Conservation (phyloP, 192 early-diverging fungal species). For the Coemansia sp. region DNA sequence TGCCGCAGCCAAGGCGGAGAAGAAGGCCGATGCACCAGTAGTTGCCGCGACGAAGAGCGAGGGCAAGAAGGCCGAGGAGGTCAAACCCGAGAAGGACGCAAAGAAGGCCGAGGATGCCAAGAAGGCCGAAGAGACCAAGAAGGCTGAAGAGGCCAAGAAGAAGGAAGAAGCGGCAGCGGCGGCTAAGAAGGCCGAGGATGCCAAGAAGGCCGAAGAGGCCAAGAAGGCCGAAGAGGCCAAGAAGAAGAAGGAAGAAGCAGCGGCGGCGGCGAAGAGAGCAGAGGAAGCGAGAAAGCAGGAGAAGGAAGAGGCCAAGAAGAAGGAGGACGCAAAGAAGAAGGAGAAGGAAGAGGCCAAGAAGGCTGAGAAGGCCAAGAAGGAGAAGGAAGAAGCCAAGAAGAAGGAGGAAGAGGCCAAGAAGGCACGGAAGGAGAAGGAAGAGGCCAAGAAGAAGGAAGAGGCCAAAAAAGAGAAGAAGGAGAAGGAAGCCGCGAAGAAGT, state of each 20-base stretch:
- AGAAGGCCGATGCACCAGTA: background rate
- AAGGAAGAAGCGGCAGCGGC: background rate
- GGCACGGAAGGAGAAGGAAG: conserved; percentile 6
- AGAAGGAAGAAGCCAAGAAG: background rate
- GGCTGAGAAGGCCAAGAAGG: conserved; percentile 4
- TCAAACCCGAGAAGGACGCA: background rate
- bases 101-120: background rate
- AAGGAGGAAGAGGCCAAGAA: background rate
- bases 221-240: background rate
- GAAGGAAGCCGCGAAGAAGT: conserved; percentile 6
- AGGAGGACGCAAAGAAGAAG: conserved; percentile 9
- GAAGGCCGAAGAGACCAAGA: conserved; percentile 7
- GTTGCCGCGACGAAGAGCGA: conserved; percentile 9
- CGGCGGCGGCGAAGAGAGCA: conserved; percentile 1
- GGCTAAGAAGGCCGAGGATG: background rate
- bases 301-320: conserved; percentile 1
- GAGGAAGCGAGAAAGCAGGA: conserved; percentile 5
- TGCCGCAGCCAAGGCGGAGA: conserved; percentile 12
- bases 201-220: conserved; percentile 8
- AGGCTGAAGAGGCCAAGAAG: background rate
- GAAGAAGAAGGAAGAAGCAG: conserved; percentile 11
- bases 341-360: background rate
- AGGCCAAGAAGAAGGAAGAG: conserved; percentile 3
- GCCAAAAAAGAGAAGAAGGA: conserved; percentile 12
- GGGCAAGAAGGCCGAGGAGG: conserved; percentile 15